Percentiles rank a stretch among this genome's conserved stretches.
Conservation (phyloP, 2,329 filamentous ascomycete genomes). For the Xylariales sp. region DNA sequence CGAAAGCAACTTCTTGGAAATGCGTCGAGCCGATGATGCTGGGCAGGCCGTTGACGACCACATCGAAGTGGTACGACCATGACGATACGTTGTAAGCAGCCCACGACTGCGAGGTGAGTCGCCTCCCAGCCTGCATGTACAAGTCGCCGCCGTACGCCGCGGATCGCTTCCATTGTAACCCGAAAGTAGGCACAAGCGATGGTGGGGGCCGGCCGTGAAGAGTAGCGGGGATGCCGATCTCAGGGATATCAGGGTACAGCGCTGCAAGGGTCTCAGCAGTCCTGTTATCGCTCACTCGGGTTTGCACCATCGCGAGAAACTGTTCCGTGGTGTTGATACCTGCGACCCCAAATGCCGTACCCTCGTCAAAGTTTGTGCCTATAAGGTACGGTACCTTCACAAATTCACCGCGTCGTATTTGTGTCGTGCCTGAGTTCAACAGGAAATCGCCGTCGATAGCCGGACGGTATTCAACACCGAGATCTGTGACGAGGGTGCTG, state of each 20-base stretch:
- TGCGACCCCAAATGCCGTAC: constrained; percentile 44
- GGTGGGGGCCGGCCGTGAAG: constrained; percentile 28
- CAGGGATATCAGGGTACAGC: constrained; percentile 45
- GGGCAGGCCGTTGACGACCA: constrained; percentile 24
- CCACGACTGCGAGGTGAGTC: constrained; percentile 49
- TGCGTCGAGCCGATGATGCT: constrained; percentile 25
- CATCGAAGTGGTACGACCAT: constrained; percentile 50
- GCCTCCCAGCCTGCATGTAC: constrained; percentile 49
- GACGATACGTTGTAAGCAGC: constrained; percentile 40
- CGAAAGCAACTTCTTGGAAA: constrained; percentile 47
- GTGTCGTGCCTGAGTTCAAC: constrained; percentile 25
- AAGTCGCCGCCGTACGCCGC: constrained; percentile 44
- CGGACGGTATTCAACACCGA: constrained; percentile 12
- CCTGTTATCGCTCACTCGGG: background rate
- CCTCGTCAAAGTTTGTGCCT: constrained; percentile 29
- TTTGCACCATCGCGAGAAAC: constrained; percentile 26
- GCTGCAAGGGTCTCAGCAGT: constrained; percentile 35
- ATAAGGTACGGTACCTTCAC: constrained; percentile 29
- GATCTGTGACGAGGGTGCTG: constrained; percentile 16
- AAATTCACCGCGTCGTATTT: constrained; percentile 14
- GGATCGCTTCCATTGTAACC: constrained; percentile 8
- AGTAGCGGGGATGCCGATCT: constrained; percentile 12
- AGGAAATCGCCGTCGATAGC: constrained; percentile 36
- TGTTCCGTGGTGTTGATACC: constrained; percentile 52
- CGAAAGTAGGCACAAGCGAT: no score